Conservation (phyloP, 2,329 filamentous ascomycete genomes). For the Clonostachys solani region DNA sequence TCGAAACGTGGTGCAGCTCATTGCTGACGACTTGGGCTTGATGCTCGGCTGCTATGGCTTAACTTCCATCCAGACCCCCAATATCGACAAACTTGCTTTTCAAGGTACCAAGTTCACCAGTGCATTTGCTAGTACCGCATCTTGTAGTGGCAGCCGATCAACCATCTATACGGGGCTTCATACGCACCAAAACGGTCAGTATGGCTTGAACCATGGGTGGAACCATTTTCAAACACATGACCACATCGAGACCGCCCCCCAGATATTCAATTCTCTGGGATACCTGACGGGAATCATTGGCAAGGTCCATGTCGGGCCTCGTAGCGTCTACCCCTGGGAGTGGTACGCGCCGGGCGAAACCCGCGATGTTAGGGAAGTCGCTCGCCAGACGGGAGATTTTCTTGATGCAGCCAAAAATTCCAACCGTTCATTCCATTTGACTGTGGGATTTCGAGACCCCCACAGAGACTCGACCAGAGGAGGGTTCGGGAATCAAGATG, state of each 20-base stretch:
- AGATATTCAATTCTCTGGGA: slow-evolving; percentile 27
- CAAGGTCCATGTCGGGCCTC: slow-evolving; percentile 42
- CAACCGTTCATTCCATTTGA: slow-evolving; percentile 34
- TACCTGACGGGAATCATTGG: slow-evolving; percentile 42
- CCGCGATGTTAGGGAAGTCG: slow-evolving; percentile 34
- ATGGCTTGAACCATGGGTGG: slow-evolving; percentile 29
- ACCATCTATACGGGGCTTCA: slow-evolving; percentile 44
- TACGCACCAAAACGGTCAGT: slow-evolving; percentile 42
- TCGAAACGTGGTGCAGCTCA: slow-evolving; percentile 29
- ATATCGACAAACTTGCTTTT: slow-evolving; percentile 32
- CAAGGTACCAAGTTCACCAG: slow-evolving; percentile 27
- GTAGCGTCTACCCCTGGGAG: slow-evolving; percentile 33
- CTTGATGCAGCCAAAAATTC: slow-evolving; percentile 23
- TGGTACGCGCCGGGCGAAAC: slow-evolving; percentile 30
- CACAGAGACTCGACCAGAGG: slow-evolving; percentile 34
- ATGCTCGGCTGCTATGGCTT: slow-evolving; percentile 28
- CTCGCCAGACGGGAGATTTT: slow-evolving; percentile 29
- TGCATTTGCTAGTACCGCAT: slow-evolving; percentile 39
- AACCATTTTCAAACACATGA: slow-evolving; percentile 39
- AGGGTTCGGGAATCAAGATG: slow-evolving; percentile 33
- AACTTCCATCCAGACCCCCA: slow-evolving; percentile 23
- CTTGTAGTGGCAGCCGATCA: slow-evolving; percentile 40
- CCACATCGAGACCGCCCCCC: slow-evolving; percentile 33
- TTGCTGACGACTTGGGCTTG: slow-evolving; percentile 37
- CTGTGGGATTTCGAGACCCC: slow-evolving; percentile 39